A percentile compares a stretch with the other conserved stretches of the same genome.
These are phyloP conservation scores for Backusella sp. DNA, from an alignment of 192 early-diverging fungal species.

Conservation along the genomic window DNA sequence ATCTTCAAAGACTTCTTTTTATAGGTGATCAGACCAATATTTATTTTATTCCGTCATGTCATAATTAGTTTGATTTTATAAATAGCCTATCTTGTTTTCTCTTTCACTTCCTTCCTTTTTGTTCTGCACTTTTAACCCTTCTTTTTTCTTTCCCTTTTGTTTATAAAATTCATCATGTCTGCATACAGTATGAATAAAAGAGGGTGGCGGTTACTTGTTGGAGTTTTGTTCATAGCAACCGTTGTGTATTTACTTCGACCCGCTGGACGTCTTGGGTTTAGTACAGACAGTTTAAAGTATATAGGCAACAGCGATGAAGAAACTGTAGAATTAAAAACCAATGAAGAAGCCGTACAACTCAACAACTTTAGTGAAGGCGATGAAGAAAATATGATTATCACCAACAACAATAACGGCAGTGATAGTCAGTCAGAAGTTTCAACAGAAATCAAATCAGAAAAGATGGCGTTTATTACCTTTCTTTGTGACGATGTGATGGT, in stretches of 20 bases:
- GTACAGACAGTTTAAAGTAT: background rate
- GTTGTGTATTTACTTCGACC: background rate
- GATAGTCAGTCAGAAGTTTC: background rate
- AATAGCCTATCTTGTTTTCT: background rate
- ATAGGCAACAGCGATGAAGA: background rate
- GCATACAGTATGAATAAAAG: constrained; percentile 4
- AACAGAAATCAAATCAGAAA: background rate
- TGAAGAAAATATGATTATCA: background rate
- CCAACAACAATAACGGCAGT: background rate
- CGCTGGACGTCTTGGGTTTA: background rate
- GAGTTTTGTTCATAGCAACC: background rate
- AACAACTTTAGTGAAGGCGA: background rate
- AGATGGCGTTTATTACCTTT: constrained; percentile 16
- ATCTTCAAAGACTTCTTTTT: background rate
- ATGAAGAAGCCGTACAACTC: background rate
- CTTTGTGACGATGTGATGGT: constrained; percentile 25
- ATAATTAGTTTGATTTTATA: background rate
- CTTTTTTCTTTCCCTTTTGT: background rate
- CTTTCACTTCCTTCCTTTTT: background rate
- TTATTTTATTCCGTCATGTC: constrained; percentile 5
- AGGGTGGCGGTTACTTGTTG: background rate
- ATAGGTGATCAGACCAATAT: constrained; percentile 1
- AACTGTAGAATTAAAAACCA: background rate
- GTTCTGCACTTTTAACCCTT: background rate
- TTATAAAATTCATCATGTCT: background rate